These are phyloP conservation scores for Alternaria dauci DNA, from an alignment of 2,329 filamentous ascomycete species.

Conservation along the genomic window DNA sequence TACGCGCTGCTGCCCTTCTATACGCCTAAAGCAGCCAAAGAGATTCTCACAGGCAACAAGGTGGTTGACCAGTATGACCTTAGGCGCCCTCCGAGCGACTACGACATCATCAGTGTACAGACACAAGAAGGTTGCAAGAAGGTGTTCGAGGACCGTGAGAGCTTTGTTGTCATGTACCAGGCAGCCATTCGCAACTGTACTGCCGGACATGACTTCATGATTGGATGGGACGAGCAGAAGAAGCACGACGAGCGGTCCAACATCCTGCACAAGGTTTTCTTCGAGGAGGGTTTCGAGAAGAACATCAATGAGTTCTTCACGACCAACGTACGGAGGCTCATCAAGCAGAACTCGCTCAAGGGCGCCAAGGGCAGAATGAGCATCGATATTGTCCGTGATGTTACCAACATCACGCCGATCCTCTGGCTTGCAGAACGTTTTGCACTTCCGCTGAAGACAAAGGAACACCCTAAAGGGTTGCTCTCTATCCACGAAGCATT, in stretches of 20 bases:
- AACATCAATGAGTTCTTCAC: slow-evolving; percentile 72
- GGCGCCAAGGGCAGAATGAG: slow-evolving; percentile 57
- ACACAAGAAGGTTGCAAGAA: slow-evolving; percentile 61
- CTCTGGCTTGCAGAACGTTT: slow-evolving; percentile 71
- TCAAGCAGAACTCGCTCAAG: slow-evolving; percentile 56
- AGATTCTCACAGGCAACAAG: slow-evolving; percentile 58
- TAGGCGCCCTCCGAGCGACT: slow-evolving; percentile 53
- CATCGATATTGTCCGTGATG: slow-evolving; percentile 68
- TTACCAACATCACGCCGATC: slow-evolving; percentile 72
- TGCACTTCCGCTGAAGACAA: slow-evolving; percentile 72
- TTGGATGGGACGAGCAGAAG: slow-evolving; percentile 52
- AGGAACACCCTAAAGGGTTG: slow-evolving; percentile 65
- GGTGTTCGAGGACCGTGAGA: slow-evolving; percentile 60
- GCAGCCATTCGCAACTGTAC: slow-evolving; percentile 71
- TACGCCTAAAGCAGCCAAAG: slow-evolving; percentile 58
- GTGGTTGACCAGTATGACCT: slow-evolving; percentile 58
- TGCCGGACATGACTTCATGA: slow-evolving; percentile 64
- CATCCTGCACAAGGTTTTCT: slow-evolving; percentile 62
- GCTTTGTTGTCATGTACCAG: slow-evolving; percentile 57
- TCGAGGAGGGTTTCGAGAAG: slow-evolving; percentile 68
- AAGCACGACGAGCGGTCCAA: slow-evolving; percentile 50
- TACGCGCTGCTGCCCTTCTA: slow-evolving; percentile 62
- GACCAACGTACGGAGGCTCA: slow-evolving; percentile 54
- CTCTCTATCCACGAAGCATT: slow-evolving; percentile 59
- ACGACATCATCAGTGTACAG: slow-evolving; percentile 57